These are phyloP conservation scores for Saitozyma podzolica DNA, from an alignment of 768 basidiomycete genomes.

Conservation along the genomic window DNA sequence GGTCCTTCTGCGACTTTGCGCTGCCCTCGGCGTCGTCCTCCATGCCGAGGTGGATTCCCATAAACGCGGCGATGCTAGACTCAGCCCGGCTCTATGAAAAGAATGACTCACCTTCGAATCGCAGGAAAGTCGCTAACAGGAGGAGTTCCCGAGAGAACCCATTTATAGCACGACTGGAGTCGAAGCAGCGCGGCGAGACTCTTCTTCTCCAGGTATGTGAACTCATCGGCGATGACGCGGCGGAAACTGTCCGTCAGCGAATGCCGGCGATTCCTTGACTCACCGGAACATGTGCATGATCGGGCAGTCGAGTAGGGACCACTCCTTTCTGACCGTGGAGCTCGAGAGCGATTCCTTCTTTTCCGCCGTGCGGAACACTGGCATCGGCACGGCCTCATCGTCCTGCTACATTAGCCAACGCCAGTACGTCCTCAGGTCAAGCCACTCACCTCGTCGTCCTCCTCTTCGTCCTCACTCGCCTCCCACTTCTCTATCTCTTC, in stretches of 20 bases:
- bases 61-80: conserved; percentile 69
- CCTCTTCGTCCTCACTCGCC: conserved; percentile 57
- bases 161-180: conserved; percentile 74
- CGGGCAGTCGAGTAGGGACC: conserved; percentile 75
- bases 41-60: conserved; percentile 86
- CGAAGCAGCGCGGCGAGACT: conserved; percentile 74
- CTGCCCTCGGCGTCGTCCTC: conserved; percentile 83
- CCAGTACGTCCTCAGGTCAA: conserved; percentile 8
- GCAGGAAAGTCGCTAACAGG: conserved; percentile 88
- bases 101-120: conserved; percentile 64
- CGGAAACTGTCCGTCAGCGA: conserved; percentile 61
- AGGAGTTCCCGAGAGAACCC: conserved; percentile 97
- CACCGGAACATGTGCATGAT: conserved; percentile 82
- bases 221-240: conserved; percentile 88
- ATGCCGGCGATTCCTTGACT: conserved; percentile 12
- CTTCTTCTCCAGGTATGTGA: conserved; percentile 84
- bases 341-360: conserved; percentile 58
- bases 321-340: conserved; percentile 66
- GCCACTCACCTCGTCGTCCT: conserved; percentile 3
- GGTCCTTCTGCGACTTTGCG: conserved; percentile 73
- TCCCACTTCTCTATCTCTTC: conserved; percentile 38
- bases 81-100: conserved; percentile 4
- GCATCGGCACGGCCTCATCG: conserved; percentile 30
- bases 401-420: conserved; percentile 7
- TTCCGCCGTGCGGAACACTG: conserved; percentile 29